Evolutionary conservation across 371 early-diverging fungal species (phyloP).

Genomic region (Mucor racemosus): DNA sequence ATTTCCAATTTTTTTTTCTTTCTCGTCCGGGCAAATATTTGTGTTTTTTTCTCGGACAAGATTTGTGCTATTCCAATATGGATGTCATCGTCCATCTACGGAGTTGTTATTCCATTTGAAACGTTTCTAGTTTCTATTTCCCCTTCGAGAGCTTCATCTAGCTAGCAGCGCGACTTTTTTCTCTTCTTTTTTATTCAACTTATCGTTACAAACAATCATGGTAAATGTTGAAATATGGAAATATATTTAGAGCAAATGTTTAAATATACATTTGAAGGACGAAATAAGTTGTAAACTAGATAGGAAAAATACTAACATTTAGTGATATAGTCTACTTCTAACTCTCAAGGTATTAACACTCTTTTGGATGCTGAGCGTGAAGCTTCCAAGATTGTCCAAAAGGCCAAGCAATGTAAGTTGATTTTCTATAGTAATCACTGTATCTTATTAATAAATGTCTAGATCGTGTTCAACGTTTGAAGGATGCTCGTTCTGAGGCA

Average conservation of each 20-base stretch:
- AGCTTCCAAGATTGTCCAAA: slow-evolving; percentile 87
- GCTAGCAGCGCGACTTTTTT: slow-evolving; percentile 7
- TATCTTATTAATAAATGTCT: background rate
- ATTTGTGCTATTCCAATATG: background rate
- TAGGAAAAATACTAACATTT: background rate
- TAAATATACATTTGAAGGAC: background rate
- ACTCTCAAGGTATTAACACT: slow-evolving; percentile 83
- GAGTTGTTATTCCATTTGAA: slow-evolving; percentile 8
- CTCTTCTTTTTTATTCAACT: background rate
- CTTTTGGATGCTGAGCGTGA: slow-evolving; percentile 88
- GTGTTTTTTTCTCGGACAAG: background rate
- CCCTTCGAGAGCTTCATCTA: slow-evolving; percentile 3
- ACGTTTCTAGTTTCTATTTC: slow-evolving; percentile 7
- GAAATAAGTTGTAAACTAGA: background rate
- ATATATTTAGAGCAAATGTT: background rate
- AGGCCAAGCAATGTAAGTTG: slow-evolving; percentile 88
- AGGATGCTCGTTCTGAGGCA: slow-evolving; percentile 95
- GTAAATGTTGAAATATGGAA: background rate
- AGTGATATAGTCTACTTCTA: slow-evolving; percentile 62
- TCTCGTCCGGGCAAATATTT: background rate
- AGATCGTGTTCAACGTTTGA: slow-evolving; percentile 93
- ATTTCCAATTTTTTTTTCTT: background rate
- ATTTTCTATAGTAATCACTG: background rate
- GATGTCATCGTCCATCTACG: slow-evolving; percentile 2
- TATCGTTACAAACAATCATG: background rate